Percentiles rank a stretch among this genome's conserved stretches.
These are phyloP conservation scores for California macrophylla DNA, from an alignment of 441 rosid genomes.

Conservation along the genomic window DNA sequence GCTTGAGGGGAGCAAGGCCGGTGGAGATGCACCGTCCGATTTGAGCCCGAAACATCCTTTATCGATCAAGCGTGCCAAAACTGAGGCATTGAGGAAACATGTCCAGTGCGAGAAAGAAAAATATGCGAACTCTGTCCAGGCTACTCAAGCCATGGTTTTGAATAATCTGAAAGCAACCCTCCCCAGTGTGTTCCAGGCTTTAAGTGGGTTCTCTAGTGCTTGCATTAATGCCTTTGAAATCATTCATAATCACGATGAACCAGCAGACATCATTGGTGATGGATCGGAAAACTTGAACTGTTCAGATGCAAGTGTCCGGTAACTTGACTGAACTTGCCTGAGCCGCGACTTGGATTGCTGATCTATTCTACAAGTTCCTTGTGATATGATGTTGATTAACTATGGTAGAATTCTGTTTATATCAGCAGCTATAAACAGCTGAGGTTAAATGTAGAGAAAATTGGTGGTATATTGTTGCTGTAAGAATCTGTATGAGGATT, in stretches of 20 bases:
- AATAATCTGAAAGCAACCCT: constrained; percentile 64
- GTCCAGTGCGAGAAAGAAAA: constrained; percentile 47
- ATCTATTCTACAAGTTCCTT: not conserved
- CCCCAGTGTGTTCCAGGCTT: constrained; percentile 64
- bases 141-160: constrained; percentile 50
- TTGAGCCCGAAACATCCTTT: constrained; percentile 72
- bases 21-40: constrained; percentile 21
- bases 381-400: not conserved
- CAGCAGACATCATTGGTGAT: not conserved
- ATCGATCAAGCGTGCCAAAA: constrained; percentile 53
- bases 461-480: not conserved
- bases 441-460: not conserved
- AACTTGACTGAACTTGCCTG: not conserved
- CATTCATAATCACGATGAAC: constrained; percentile 25
- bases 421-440: not conserved
- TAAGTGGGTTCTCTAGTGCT: constrained; percentile 52
- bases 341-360: not conserved
- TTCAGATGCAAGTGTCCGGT: not conserved
- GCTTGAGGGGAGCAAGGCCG: constrained; percentile 32
- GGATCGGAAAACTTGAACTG: not conserved
- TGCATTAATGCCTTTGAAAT: constrained; percentile 51
- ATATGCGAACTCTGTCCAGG: constrained; percentile 40
- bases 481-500: not conserved
- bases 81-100: constrained; percentile 43
- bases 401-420: not conserved